Percentiles rank a stretch among this genome's conserved stretches.
phyloP scores from a whole-genome alignment of 495 filamentous ascomycete species.

The Wilcoxina mikolae region DNA sequence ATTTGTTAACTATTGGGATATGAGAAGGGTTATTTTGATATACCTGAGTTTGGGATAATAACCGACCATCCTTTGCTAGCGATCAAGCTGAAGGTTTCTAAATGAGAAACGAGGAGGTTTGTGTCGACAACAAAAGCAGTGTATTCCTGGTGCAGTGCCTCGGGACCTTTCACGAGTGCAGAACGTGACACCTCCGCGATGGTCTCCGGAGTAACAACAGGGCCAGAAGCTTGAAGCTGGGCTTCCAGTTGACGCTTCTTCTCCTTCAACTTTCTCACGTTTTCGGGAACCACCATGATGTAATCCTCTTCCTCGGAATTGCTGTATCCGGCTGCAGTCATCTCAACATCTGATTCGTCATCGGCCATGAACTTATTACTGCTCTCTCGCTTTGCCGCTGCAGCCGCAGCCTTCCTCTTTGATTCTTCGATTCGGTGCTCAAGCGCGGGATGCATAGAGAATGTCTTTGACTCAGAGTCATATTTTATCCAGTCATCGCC shows the following conservation, averaged over 20 bases:
- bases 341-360: constrained; percentile 19
- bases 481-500: constrained; percentile 1
- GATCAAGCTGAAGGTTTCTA: constrained; percentile 22
- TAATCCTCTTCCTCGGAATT: constrained; percentile 24
- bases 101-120: constrained; percentile 22
- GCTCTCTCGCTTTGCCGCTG: neutral
- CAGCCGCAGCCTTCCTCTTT: neutral
- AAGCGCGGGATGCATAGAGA: constrained; percentile 16
- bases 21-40: constrained; percentile 1
- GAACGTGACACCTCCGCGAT: constrained; percentile 5
- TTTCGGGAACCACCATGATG: constrained; percentile 16
- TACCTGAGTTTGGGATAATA: constrained; percentile 27
- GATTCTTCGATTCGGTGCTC: constrained; percentile 15
- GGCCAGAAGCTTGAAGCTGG: constrained; percentile 9
- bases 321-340: constrained; percentile 13
- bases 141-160: constrained; percentile 18
- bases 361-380: neutral
- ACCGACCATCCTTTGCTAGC: constrained; percentile 18
- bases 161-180: constrained; percentile 15
- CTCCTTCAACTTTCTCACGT: constrained; percentile 19
- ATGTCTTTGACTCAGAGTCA: neutral
- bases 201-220: neutral
- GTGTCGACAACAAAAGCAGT: constrained; percentile 28
- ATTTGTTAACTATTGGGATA: too few species aligned
- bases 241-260: constrained; percentile 13